A percentile compares a stretch with the other conserved stretches of the same genome.
Evolutionary conservation across 495 filamentous ascomycete genomes (phyloP).

Genomic region (Aspergillus affinis): DNA sequence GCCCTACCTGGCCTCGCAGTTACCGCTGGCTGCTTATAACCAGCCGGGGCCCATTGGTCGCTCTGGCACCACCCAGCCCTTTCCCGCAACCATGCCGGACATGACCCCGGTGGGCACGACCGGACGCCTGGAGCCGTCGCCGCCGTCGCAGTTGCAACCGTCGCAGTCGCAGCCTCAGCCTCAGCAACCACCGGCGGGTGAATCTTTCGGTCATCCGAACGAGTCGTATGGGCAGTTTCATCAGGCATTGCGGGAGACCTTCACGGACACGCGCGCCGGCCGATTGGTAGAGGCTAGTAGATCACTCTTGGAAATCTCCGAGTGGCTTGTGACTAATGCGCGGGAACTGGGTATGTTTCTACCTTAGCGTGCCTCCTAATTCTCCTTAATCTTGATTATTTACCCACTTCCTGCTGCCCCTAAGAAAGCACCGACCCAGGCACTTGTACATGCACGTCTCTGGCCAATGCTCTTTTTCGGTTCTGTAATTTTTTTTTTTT

Average conservation of each 20-base stretch:
- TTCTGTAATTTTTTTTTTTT: no score
- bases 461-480: neutral
- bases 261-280: constrained; percentile 73
- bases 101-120: constrained; percentile 43
- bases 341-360: constrained; percentile 74
- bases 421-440: neutral
- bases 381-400: neutral
- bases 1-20: constrained; percentile 54
- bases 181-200: constrained; percentile 32
- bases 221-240: constrained; percentile 77
- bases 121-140: constrained; percentile 31
- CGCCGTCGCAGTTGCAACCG: constrained; percentile 6
- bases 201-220: constrained; percentile 35
- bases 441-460: neutral
- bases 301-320: constrained; percentile 74
- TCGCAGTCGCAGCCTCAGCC: constrained; percentile 38
- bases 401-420: constrained; percentile 7
- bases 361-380: constrained; percentile 16
- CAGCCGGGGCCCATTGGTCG: constrained; percentile 53
- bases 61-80: constrained; percentile 49
- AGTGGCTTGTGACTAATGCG: constrained; percentile 81
- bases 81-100: constrained; percentile 54
- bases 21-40: constrained; percentile 54
- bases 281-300: constrained; percentile 69
- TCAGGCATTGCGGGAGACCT: constrained; percentile 66